A percentile compares a stretch with the other conserved stretches of the same genome.
These are phyloP conservation scores for Acanthamoeba castellanii DNA, from an alignment of 208 protist genomes.

Conservation along the genomic window DNA sequence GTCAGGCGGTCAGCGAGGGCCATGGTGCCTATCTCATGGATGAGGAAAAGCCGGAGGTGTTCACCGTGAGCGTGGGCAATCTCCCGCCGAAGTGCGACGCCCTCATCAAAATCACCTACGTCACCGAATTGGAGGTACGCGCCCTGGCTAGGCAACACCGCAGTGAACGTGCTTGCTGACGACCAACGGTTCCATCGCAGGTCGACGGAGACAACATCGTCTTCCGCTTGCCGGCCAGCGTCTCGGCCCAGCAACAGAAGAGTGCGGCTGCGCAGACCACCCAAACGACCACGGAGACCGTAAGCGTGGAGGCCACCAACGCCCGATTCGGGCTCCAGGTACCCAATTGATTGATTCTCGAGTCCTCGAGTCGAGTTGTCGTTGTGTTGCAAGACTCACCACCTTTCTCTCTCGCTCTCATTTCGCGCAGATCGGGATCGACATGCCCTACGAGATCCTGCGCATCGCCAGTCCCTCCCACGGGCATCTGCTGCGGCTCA, in stretches of 20 bases:
- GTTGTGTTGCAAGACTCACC: not conserved
- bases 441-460: slow-evolving; percentile 83
- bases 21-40: slow-evolving; percentile 86
- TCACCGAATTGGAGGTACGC: slow-evolving; percentile 65
- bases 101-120: slow-evolving; percentile 82
- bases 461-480: slow-evolving; percentile 76
- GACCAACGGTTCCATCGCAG: not conserved
- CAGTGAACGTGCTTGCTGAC: not conserved
- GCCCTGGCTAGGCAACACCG: not conserved
- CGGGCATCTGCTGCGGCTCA: slow-evolving; percentile 37
- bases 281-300: slow-evolving; percentile 22
- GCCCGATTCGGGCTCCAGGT: not conserved
- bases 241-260: slow-evolving; percentile 32
- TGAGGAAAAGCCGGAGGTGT: slow-evolving; percentile 83
- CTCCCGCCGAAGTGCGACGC: slow-evolving; percentile 76
- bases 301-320: not conserved
- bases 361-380: too few relatives aligned
- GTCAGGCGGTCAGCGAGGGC: slow-evolving; percentile 80
- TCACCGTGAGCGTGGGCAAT: slow-evolving; percentile 83
- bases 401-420: not conserved
- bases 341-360: too few relatives aligned
- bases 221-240: slow-evolving; percentile 79
- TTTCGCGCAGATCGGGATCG: slow-evolving; percentile 53
- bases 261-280: not conserved
- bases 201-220: slow-evolving; percentile 78